Evolutionary conservation across 2,329 filamentous ascomycete species (phyloP).

Genomic region (Herpotrichia juniperi): DNA sequence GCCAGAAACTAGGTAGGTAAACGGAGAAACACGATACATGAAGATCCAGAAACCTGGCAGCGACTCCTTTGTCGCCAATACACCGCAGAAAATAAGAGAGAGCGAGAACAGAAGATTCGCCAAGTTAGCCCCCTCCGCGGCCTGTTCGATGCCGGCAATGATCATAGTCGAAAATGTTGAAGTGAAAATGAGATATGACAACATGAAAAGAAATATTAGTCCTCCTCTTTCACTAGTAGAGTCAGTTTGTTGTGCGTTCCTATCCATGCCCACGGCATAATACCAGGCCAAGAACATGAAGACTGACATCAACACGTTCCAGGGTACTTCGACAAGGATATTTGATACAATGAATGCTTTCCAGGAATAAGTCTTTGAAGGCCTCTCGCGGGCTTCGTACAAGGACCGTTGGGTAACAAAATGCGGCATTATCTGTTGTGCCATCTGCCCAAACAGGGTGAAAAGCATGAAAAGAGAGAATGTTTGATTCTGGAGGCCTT

Average conservation of each 20-base stretch:
- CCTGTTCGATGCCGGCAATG: slow-evolving; percentile 75
- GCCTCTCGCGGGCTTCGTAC: slow-evolving; percentile 84
- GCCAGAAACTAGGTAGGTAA: slow-evolving; percentile 79
- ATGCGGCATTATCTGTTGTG: slow-evolving; percentile 83
- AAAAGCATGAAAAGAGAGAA: slow-evolving; percentile 84
- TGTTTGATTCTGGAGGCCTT: slow-evolving; percentile 85
- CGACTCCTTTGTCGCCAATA: slow-evolving; percentile 66
- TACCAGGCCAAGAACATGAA: slow-evolving; percentile 84
- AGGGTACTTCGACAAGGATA: slow-evolving; percentile 84
- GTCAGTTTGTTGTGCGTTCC: slow-evolving; percentile 68
- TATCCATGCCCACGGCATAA: slow-evolving; percentile 80
- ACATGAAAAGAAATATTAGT: slow-evolving; percentile 79
- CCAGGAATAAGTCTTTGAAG: slow-evolving; percentile 85
- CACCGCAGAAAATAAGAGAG: slow-evolving; percentile 75
- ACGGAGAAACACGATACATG: slow-evolving; percentile 82
- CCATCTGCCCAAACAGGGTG: slow-evolving; percentile 80
- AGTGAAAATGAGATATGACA: slow-evolving; percentile 78
- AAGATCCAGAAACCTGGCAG: slow-evolving; percentile 82
- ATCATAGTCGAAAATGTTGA: slow-evolving; percentile 81
- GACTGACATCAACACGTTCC: slow-evolving; percentile 78
- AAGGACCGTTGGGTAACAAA: slow-evolving; percentile 82
- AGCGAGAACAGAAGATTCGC: slow-evolving; percentile 77
- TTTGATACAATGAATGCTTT: slow-evolving; percentile 83
- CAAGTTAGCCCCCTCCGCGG: slow-evolving; percentile 77
- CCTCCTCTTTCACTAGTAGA: slow-evolving; percentile 72